Evolutionary conservation across 257 asterid species (phyloP).

Genomic region (Linaria vulgaris): DNA sequence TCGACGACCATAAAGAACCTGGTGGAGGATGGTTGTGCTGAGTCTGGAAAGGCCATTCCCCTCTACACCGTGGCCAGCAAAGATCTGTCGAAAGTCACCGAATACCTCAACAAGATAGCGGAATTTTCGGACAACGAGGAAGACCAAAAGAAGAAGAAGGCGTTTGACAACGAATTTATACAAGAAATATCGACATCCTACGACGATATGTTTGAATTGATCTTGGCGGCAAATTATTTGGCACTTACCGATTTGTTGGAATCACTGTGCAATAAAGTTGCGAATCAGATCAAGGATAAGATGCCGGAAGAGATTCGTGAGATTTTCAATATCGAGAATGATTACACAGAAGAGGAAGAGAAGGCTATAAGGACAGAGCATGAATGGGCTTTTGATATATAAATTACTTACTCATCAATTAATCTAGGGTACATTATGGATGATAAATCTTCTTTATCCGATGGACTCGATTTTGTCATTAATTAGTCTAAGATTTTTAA

Average conservation of each 20-base stretch:
- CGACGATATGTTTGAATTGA: background rate
- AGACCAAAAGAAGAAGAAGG: background rate
- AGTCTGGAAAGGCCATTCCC: background rate
- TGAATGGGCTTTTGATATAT: background rate
- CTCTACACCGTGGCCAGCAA: background rate
- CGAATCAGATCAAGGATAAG: background rate
- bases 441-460: too few species aligned
- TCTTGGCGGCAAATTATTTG: background rate
- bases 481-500: too few species aligned
- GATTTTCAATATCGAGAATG: background rate
- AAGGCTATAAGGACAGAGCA: background rate
- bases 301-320: background rate
- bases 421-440: too few species aligned
- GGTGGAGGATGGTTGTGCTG: conserved; percentile 13
- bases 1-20: conserved; percentile 11
- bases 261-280: background rate
- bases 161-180: background rate
- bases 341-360: background rate
- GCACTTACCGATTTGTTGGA: background rate
- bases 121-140: background rate
- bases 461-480: too few species aligned
- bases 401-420: too few species aligned
- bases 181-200: too few species aligned
- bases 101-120: background rate
- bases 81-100: background rate